These are phyloP conservation scores for Gracilaria domingensis DNA, from an alignment of 23 red algal species.

Conservation along the genomic window DNA sequence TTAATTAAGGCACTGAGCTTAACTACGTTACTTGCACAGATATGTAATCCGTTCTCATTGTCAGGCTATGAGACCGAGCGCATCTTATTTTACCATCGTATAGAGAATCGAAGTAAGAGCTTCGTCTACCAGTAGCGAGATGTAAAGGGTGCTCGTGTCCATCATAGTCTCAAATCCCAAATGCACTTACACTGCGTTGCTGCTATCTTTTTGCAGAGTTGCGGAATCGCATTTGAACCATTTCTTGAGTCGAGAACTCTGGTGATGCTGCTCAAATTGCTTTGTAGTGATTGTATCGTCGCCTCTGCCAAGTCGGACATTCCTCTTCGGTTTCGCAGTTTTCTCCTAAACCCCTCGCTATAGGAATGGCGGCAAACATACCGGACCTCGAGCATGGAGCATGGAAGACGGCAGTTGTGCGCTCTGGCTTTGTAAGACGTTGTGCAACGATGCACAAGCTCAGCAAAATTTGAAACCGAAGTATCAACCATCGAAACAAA, in stretches of 20 bases:
- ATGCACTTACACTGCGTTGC: not conserved
- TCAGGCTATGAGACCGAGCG: not conserved
- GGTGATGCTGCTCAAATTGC: not conserved
- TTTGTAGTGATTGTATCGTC: not conserved
- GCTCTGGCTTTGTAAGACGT: constrained; percentile 7
- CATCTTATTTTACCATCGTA: constrained; percentile 9
- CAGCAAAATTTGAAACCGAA: constrained; percentile 22
- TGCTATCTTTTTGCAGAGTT: constrained; percentile 8
- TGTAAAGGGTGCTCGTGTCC: not conserved
- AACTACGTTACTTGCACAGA: constrained; percentile 54
- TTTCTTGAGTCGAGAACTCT: not conserved
- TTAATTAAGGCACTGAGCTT: constrained; percentile 19
- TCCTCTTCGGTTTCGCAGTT: not conserved
- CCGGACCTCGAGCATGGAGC: constrained; percentile 13
- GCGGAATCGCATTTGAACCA: not conserved
- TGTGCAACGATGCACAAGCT: constrained; percentile 22
- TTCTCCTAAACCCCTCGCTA: constrained; percentile 24
- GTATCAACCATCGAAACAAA: constrained; percentile 25
- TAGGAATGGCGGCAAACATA: constrained; percentile 41
- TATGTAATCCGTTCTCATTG: constrained; percentile 9
- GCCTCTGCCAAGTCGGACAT: not conserved
- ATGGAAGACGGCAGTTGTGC: constrained; percentile 22
- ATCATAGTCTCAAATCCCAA: constrained; percentile 29
- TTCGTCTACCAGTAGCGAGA: constrained; percentile 6
- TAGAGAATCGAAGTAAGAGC: not conserved